Base-by-base conservation (phyloP, 2,329 filamentous ascomycete species). In the Stromatinia cepivora region DNA sequence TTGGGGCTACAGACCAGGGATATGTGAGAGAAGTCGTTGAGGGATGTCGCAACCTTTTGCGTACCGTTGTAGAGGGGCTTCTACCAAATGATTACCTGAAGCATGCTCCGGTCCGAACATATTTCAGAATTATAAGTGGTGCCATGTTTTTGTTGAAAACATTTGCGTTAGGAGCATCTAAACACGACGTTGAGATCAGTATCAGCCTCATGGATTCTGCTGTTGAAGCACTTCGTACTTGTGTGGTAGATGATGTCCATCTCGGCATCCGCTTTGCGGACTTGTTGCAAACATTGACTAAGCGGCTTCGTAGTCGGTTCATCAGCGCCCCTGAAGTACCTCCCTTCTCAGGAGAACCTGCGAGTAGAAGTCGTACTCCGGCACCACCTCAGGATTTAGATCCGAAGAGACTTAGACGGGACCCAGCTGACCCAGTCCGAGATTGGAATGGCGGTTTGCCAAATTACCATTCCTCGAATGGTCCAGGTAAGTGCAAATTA, bases 141-240 rank as follows among this genome's bases (percentile, higher is more conserved):
- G 91, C 91, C 72, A 94, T 94, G 87, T 94, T 95, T 76, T 80
- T 95, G 25, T 85, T 95, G 63, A 95, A 91, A 81, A 94, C 92
- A 0, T 94, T 95, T 79, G 91, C 92, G 0, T 84, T 95, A 1
- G 92, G 92, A 25, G 92, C 92, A 1, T 90, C 90, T 0, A 90
- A 92, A 75, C 89, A 89, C 68, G 92, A 95, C 73, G 90, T 94
- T 36, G 88, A 90, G 75, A 84, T 91, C 59, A 92, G 90, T 72
- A 90, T 95, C 42, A 85, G 85, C 9, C 83, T 95, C 39, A 90
- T 95, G 83, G 90, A 93, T 76, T 83, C 86, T 42, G 92, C 90
- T 0, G 90, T 94, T 0, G 84, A 89, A 72, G 91, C 90, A 1
- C 84, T 95, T 48, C 87, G 90, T 25, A 91, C 88, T 73, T 93